Base-by-base conservation (phyloP, 129 eudicot genomes). In the Lactuca saligna region DNA sequence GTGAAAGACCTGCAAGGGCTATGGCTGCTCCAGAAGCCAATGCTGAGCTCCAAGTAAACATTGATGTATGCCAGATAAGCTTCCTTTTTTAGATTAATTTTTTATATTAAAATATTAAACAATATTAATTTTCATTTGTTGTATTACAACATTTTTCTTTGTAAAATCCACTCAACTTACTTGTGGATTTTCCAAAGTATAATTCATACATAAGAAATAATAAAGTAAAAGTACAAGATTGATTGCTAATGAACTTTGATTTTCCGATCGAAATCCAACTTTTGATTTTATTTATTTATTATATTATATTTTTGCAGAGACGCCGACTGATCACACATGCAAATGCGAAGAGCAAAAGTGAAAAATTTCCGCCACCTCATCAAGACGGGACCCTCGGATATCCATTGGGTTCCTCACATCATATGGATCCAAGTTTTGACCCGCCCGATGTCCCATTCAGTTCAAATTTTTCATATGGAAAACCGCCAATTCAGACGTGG, bases 21-120 rank as follows among this genome's bases (percentile, higher is more conserved):
- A 68, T 84, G 61, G 95, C 95, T 82, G 95, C 97, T 73, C 97
- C 91, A 0, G 95, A 85, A 71, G 95, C 97, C 75, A 90, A 90
- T 78, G 97, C 95, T 10, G 97, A 90, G 81, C 79, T 84, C 32
- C 97, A 87, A 82, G 69, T 84, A 61, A 90, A 90, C 79, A 78
- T 90, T 73, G 95, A 90, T 90, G 97, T 87, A 85, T 37, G 95
- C 17, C 78, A 77, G 35, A 72, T 70, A 20, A 9, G 12, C 66
- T 65, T 44, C 33, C 6, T 15, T 25, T 66, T 32, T 0, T 68
- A n/a, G 11, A 51, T 35, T 20, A 14, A 14, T 15, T 51, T 38
- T 4, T 67, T 34, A 16, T 35, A 4, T 35, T 35, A 4, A 35
- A 35, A 35, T 35, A 35, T 34, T 34, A 34, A 5, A 34, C 4